Evolutionary conservation across 495 filamentous ascomycete species (phyloP).

Genomic region (Lineolata rhizophorae): DNA sequence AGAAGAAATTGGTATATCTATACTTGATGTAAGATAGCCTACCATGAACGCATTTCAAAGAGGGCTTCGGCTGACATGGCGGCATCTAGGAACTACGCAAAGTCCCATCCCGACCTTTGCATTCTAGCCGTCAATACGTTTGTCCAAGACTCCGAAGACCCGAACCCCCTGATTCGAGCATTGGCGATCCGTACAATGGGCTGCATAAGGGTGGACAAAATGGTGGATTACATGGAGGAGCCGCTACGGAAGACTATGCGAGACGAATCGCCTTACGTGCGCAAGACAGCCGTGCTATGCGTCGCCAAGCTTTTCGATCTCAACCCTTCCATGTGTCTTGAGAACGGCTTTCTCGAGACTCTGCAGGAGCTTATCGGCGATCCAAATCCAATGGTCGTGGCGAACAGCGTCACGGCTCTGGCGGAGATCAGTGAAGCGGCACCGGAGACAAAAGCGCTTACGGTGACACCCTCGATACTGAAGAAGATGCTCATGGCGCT

Average conservation of each 20-base stretch:
- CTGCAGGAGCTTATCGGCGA: slow-evolving; percentile 93
- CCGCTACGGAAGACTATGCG: slow-evolving; percentile 86
- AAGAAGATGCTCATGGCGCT: slow-evolving; percentile 94
- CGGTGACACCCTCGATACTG: slow-evolving; percentile 56
- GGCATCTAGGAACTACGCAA: slow-evolving; percentile 78
- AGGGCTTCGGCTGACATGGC: background rate
- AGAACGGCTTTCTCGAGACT: slow-evolving; percentile 93
- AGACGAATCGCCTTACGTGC: slow-evolving; percentile 95
- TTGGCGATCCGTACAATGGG: slow-evolving; percentile 98
- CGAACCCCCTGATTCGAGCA: slow-evolving; percentile 86
- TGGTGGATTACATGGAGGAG: slow-evolving; percentile 99
- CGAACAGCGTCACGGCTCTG: slow-evolving; percentile 84
- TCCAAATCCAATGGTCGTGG: slow-evolving; percentile 97
- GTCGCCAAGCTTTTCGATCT: slow-evolving; percentile 96
- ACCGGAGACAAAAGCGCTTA: slow-evolving; percentile 70
- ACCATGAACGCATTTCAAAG: background rate
- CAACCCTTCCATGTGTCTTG: slow-evolving; percentile 74
- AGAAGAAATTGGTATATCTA: slow-evolving; percentile 98
- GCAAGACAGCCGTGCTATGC: slow-evolving; percentile 94
- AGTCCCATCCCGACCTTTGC: slow-evolving; percentile 96
- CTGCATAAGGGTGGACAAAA: slow-evolving; percentile 95
- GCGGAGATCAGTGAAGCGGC: slow-evolving; percentile 79
- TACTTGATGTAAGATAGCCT: slow-evolving; percentile 64
- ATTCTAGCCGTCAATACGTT: slow-evolving; percentile 99
- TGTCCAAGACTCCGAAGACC: slow-evolving; percentile 96